A percentile compares a stretch with the other conserved stretches of the same genome.
phyloP scores from a whole-genome alignment of 2,329 filamentous ascomycete genomes.

The Elsinoe batatas region DNA sequence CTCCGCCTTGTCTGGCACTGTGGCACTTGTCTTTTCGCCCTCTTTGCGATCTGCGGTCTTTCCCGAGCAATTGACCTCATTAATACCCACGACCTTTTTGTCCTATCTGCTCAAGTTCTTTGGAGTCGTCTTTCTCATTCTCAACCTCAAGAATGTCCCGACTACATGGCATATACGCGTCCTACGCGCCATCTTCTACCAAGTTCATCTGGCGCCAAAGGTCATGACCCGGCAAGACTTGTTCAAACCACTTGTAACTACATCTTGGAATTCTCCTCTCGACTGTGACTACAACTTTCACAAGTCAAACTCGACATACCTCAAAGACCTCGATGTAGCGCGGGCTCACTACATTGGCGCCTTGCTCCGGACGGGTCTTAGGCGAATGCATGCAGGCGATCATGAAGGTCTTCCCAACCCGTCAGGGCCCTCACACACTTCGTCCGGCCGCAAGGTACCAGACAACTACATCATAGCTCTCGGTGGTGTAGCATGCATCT shows the following conservation, averaged over 20 bases:
- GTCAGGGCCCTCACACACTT: constrained; percentile 13
- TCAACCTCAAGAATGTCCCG: constrained; percentile 13
- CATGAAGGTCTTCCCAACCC: constrained; percentile 25
- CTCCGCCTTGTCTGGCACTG: background rate
- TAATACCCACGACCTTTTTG: background rate
- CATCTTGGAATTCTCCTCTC: constrained; percentile 56
- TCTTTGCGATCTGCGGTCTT: constrained; percentile 6
- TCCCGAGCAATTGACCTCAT: background rate
- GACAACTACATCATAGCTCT: constrained; percentile 32
- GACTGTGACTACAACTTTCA: constrained; percentile 84
- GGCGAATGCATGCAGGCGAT: constrained; percentile 27
- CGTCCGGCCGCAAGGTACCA: background rate
- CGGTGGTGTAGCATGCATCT: constrained; percentile 39
- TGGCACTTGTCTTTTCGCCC: constrained; percentile 2
- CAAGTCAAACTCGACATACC: constrained; percentile 79
- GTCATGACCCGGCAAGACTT: constrained; percentile 49
- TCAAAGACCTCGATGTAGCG: constrained; percentile 72
- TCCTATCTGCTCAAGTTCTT: constrained; percentile 1
- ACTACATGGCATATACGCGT: constrained; percentile 26
- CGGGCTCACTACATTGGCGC: constrained; percentile 67
- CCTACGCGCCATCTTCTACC: constrained; percentile 37
- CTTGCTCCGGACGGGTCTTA: constrained; percentile 37
- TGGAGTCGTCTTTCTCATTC: background rate
- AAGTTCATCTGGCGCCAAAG: constrained; percentile 36
- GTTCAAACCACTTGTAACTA: constrained; percentile 61